These are phyloP conservation scores for Trichoderma brevicompactum DNA, from an alignment of 2,329 filamentous ascomycete species.

Conservation along the genomic window DNA sequence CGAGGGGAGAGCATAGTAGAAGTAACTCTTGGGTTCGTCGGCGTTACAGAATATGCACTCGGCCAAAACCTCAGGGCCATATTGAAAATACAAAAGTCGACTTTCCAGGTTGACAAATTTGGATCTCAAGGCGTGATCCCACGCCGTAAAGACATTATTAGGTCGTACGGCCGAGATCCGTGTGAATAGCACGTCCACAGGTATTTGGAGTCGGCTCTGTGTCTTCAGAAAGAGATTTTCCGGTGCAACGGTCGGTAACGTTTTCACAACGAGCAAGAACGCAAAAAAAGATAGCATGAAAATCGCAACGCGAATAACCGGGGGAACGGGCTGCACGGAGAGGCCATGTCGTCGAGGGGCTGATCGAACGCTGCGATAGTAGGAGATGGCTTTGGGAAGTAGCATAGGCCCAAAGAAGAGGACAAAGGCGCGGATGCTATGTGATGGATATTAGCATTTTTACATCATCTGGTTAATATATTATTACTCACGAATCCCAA, in stretches of 20 bases:
- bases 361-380: constrained; percentile 62
- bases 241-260: constrained; percentile 69
- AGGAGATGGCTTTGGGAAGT: constrained; percentile 66
- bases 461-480: neutral
- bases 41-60: constrained; percentile 81
- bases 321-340: constrained; percentile 60
- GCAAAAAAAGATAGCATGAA: constrained; percentile 60
- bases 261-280: constrained; percentile 56
- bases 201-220: constrained; percentile 79
- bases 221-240: constrained; percentile 83
- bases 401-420: constrained; percentile 73
- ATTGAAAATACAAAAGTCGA: constrained; percentile 80
- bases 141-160: constrained; percentile 50
- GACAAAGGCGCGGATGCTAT: constrained; percentile 58
- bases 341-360: constrained; percentile 50
- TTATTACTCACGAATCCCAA: constrained; percentile 33
- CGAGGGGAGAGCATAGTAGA: constrained; percentile 78
- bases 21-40: constrained; percentile 71
- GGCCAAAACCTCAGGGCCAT: constrained; percentile 73
- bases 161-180: constrained; percentile 67
- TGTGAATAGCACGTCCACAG: constrained; percentile 82
- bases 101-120: constrained; percentile 74
- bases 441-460: neutral
- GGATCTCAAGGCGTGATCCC: constrained; percentile 67
- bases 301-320: constrained; percentile 59